Evolutionary conservation across 2,329 filamentous ascomycete species (phyloP), one percentile per base, ranked within the genome.

Genomic region (Magnaporthiopsis poae): DNA sequence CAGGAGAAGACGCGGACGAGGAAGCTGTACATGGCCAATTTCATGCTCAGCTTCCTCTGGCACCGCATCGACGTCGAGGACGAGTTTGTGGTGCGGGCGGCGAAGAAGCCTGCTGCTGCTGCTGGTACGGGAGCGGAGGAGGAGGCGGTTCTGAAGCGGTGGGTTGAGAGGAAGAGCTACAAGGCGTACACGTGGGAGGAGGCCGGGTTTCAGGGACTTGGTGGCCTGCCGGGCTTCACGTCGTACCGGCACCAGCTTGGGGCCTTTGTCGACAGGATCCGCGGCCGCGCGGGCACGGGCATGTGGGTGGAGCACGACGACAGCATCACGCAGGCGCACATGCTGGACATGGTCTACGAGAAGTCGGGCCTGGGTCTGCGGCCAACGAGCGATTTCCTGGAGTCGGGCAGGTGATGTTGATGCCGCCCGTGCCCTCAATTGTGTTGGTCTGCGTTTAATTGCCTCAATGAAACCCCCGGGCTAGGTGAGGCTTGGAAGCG

Each of bases 221-320:
- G 73, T 3, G 73, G 76, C 12, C 74, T 78, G 71, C 70, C 70
- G 1, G 78, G 72, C 66, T 82, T 80, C 80, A 73, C 75, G 36
- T 77, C 78, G 18, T 82, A 81, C 70, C 75, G 79, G 9, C 74
- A 81, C 70, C 77, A 80, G 74, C 74, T 84, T 36, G 80, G 83
- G 71, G 74, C 78, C 67, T 84, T 84, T 70, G 79, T 83, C 15
- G 78, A 82, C 71, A 73, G 72, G 39, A 69, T 83, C 62, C 77
- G 76, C 62, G 78, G 78, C 0, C 72, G 76, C 1, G 67, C 76
- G 65, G 75, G 74, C 8, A 72, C 75, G 5, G 75, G 73, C 0
- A 67, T 75, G 2, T 82, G 80, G 79, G 72, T 83, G 9, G 70
- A 72, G 21, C 70, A 69, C 1, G 77, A 80, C 64, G 80, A 82